phyloP scores from a whole-genome alignment of 148 eudicot species.

The Camellia granthamiana region DNA sequence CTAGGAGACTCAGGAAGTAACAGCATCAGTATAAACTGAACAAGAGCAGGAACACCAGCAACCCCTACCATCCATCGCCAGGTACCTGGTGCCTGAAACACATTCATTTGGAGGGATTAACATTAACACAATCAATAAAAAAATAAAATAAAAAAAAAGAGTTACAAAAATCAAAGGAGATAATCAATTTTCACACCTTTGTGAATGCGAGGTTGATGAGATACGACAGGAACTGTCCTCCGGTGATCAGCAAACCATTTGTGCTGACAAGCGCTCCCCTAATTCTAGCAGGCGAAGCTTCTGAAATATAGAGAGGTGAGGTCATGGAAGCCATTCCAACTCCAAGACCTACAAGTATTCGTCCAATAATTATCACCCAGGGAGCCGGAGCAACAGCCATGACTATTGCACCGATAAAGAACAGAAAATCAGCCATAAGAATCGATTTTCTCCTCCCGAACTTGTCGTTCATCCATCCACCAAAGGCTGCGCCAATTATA shows the following conservation, averaged over 20 bases:
- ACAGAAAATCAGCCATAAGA: conserved; percentile 54
- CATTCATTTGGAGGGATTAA: not conserved
- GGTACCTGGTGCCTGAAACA: conserved; percentile 46
- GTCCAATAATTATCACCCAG: conserved; percentile 58
- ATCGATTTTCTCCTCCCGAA: conserved; percentile 59
- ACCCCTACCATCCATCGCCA: conserved; percentile 95
- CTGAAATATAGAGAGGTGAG: conserved; percentile 71
- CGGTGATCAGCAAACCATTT: conserved; percentile 63
- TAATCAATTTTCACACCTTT: conserved; percentile 24
- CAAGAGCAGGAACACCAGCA: conserved; percentile 63
- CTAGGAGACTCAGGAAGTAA: conserved; percentile 83
- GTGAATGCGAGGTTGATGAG: conserved; percentile 67
- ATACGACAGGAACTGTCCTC: conserved; percentile 63
- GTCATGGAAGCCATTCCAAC: conserved; percentile 93
- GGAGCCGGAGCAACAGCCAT: conserved; percentile 60
- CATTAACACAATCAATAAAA: not conserved
- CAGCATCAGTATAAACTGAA: conserved; percentile 63
- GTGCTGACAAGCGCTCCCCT: conserved; percentile 78
- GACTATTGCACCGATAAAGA: conserved; percentile 57
- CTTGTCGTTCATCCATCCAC: conserved; percentile 60
- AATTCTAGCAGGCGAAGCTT: conserved; percentile 68
- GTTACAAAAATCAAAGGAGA: not conserved
- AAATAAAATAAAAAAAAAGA: too few species aligned
- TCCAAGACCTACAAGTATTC: conserved; percentile 67
- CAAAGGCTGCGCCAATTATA: conserved; percentile 61